Conservation (phyloP, 139 green algal species). For the Chlorella sorokiniana region DNA sequence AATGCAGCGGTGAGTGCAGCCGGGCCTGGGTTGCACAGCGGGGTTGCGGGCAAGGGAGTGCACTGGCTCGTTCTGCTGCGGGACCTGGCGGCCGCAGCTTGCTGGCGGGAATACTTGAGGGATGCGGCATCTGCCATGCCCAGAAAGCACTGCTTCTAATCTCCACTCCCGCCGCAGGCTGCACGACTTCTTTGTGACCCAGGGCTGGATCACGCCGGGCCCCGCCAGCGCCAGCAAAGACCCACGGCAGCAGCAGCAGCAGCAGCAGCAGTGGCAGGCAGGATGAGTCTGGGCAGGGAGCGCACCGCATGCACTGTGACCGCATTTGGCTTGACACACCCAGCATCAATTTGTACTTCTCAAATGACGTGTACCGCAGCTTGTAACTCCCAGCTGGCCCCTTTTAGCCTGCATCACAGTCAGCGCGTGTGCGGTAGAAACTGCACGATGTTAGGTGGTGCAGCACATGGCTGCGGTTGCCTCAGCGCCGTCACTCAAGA, state of each 20-base stretch:
- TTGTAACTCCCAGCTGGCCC: too few species aligned
- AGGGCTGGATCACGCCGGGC: slow-evolving; percentile 15
- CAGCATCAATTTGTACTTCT: neutral
- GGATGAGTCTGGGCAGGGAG: neutral
- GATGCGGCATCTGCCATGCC: neutral
- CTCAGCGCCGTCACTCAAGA: too few species aligned
- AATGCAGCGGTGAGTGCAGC: neutral
- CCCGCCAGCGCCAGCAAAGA: neutral
- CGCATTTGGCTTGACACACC: neutral
- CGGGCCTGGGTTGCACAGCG: too few species aligned
- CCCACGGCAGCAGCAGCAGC: neutral
- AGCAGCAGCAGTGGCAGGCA: slow-evolving; percentile 7
- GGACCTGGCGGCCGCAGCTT: too few species aligned
- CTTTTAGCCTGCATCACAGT: too few species aligned
- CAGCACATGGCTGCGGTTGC: too few species aligned
- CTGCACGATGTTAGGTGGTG: too few species aligned
- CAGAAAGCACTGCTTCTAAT: neutral
- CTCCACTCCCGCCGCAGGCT: slow-evolving; percentile 2
- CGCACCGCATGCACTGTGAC: neutral
- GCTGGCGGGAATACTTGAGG: too few species aligned
- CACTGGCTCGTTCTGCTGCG: too few species aligned
- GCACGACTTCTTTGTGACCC: slow-evolving; percentile 35
- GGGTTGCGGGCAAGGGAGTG: too few species aligned
- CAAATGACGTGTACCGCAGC: too few species aligned
- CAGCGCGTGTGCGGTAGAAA: too few species aligned